Evolutionary conservation across 305 asterid genomes (phyloP), one percentile per base, ranked within the genome.

Genomic region (Solanum hybrid): DNA sequence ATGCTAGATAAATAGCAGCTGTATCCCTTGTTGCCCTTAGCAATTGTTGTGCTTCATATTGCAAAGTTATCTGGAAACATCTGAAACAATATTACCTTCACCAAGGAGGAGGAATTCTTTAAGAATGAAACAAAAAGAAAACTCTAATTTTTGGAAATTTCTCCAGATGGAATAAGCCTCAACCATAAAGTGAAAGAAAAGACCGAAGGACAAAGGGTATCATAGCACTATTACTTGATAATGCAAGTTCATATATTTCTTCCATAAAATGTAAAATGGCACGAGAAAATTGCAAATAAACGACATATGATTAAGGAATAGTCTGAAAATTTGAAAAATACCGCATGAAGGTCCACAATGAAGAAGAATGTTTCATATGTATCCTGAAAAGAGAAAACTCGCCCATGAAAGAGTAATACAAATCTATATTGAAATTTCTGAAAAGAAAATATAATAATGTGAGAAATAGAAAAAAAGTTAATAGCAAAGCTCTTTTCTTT

Each of bases 281-380:
- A 80, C n/a, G 31, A 86, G 87, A 89, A 87, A 85, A 57, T 57
- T 57, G 32, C 51, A 85, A 85, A 32, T 8, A 85, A 57, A 32
- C n/a, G 10, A 85, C 32, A 57, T 85, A 85, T 85, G 88, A 85
- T 73, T 32, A 32, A 32, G 88, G 88, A 84, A 85, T 57, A 32
- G 77, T 11, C 32, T 32, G 88, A 17, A 6, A 90, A 26, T 79
- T 68, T 61, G 92, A 91, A 91, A 95, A 5, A 88, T 96, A 97
- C 99, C 96, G 99, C 99, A 91, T 97, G 99, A 90, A 97, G 99
- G 93, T 97, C 99, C 95, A 97, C 99, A 75, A 97, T 97, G 94
- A 97, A 96, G 93, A 95, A 97, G 89, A 97, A 94, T 4, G 99
- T 97, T 84, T 97, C 99, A 20, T 95, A 94, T n/a, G 93, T 91